phyloP scores from a whole-genome alignment of 2,329 filamentous ascomycete genomes.

The Aspergillus pseudotamarii region DNA sequence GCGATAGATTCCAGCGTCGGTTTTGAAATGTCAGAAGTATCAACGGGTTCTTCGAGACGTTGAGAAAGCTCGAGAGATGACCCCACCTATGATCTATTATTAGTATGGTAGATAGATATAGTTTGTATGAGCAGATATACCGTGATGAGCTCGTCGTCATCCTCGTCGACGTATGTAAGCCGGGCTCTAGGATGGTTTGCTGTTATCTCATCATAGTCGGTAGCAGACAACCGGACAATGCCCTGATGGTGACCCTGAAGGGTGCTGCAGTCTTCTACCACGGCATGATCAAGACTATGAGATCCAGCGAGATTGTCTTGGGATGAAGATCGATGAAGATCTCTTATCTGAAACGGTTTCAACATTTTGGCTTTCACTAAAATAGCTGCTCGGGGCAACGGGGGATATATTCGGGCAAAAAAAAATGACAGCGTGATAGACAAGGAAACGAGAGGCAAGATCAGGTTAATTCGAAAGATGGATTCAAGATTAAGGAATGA shows the following conservation, averaged over 20 bases:
- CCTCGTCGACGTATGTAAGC: slow-evolving; percentile 49
- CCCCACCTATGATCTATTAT: slow-evolving; percentile 41
- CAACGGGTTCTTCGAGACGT: slow-evolving; percentile 47
- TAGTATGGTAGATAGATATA: slow-evolving; percentile 10
- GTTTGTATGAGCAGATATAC: slow-evolving; percentile 32
- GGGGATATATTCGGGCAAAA: not conserved
- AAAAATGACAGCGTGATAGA: not conserved
- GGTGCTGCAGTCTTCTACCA: not conserved
- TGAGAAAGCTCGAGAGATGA: slow-evolving; percentile 51
- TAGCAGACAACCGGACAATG: slow-evolving; percentile 44
- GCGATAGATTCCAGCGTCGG: not conserved
- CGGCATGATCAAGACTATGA: not conserved
- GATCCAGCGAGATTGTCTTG: slow-evolving; percentile 6
- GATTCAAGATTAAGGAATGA: not conserved
- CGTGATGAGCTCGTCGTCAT: slow-evolving; percentile 50
- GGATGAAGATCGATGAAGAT: slow-evolving; percentile 32
- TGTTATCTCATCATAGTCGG: slow-evolving; percentile 48
- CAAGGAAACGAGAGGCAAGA: not conserved
- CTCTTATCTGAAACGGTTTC: slow-evolving; percentile 45
- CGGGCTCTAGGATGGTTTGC: slow-evolving; percentile 44
- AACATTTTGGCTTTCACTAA: slow-evolving; percentile 32
- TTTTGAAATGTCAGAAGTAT: slow-evolving; percentile 3
- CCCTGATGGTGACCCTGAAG: slow-evolving; percentile 24
- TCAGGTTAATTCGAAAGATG: not conserved
- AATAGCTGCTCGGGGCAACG: not conserved